Evolutionary conservation across 495 filamentous ascomycete genomes (phyloP).

Genomic region (Xylaria sp.): DNA sequence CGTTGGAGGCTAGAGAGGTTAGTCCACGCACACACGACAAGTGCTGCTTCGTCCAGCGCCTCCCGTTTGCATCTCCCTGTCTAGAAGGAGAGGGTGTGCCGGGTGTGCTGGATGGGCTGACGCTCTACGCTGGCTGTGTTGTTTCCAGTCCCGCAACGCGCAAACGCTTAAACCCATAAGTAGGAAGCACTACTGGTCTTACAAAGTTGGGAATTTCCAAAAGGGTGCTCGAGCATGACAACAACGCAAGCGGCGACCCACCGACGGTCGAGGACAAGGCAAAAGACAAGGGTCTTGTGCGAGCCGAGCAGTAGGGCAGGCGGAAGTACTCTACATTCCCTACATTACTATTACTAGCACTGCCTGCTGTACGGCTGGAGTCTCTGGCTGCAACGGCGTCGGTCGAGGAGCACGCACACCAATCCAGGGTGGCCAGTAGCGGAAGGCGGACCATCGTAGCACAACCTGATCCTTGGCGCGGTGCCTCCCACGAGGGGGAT

Average conservation of each 20-base stretch:
- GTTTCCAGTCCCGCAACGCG: constrained; percentile 12
- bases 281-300: constrained; percentile 6
- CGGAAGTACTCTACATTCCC: constrained; percentile 13
- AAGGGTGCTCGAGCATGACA: constrained; percentile 20
- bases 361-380: constrained; percentile 10
- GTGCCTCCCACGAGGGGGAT: background rate
- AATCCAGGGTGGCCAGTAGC: background rate
- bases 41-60: constrained; percentile 1
- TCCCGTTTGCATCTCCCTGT: background rate
- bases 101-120: background rate
- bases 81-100: background rate
- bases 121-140: background rate
- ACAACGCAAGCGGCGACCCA: constrained; percentile 20
- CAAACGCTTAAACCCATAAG: background rate
- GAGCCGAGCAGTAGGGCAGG: constrained; percentile 8
- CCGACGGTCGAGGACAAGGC: constrained; percentile 13
- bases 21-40: background rate
- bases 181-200: background rate
- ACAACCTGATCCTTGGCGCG: constrained; percentile 15
- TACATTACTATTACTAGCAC: too few relatives aligned
- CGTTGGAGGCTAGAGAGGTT: constrained; percentile 11
- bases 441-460: constrained; percentile 26
- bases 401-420: background rate
- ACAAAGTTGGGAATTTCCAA: constrained; percentile 19
- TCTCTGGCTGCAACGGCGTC: background rate